These are phyloP conservation scores for Petrea volubilis DNA, from an alignment of 257 asterid genomes.

Conservation along the genomic window DNA sequence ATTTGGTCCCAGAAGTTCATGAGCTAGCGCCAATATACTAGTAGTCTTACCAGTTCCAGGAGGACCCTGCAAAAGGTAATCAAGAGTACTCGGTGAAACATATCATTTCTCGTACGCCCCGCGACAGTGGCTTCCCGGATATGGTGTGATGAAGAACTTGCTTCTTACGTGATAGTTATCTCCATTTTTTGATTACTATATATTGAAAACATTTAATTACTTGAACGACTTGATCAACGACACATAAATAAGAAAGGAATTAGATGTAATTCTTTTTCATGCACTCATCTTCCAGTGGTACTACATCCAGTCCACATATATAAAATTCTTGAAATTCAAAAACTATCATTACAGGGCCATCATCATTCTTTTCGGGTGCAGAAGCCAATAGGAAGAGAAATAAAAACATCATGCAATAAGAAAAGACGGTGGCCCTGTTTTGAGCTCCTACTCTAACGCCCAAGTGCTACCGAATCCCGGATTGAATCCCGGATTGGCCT, in stretches of 20 bases:
- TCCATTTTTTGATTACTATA: not conserved
- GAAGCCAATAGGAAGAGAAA: not conserved
- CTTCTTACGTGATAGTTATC: not conserved
- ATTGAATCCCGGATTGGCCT: no score
- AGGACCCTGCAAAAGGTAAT: conserved; percentile 62
- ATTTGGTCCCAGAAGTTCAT: conserved; percentile 92
- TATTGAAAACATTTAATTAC: not conserved
- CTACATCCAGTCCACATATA: not conserved
- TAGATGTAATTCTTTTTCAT: no score
- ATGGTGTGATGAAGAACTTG: not conserved
- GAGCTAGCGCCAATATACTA: conserved; percentile 93
- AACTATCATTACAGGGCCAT: not conserved
- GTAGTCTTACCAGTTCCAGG: conserved; percentile 99
- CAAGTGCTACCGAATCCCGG: no score
- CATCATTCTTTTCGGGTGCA: not conserved
- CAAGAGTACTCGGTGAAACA: not conserved
- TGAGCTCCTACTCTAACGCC: not conserved
- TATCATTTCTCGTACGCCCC: not conserved
- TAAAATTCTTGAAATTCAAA: not conserved
- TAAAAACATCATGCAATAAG: not conserved
- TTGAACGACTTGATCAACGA: no score
- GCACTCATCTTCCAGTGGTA: no score
- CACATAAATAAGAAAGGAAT: no score
- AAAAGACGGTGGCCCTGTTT: not conserved
- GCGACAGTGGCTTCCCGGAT: not conserved